These are phyloP conservation scores for Botryotinia globosa DNA, from an alignment of 2,329 filamentous ascomycete genomes.

Conservation along the genomic window DNA sequence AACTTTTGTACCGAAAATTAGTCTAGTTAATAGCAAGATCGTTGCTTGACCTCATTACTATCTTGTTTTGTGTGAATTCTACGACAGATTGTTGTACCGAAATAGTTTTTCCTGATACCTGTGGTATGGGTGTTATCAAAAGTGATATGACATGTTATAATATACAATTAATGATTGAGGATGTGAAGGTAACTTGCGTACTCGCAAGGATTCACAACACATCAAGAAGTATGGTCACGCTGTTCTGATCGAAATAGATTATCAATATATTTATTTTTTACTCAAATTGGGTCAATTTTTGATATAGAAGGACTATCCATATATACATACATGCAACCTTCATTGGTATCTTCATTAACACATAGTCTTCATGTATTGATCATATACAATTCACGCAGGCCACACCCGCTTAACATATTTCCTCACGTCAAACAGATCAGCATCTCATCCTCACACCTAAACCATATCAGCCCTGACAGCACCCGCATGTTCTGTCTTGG, in stretches of 20 bases:
- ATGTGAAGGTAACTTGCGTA: not conserved
- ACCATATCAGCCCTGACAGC: not conserved
- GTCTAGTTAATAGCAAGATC: not conserved
- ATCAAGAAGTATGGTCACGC: not conserved
- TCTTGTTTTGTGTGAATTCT: not conserved
- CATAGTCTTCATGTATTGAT: not conserved
- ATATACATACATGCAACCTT: not conserved
- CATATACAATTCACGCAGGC: not conserved
- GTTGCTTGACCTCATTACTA: not conserved
- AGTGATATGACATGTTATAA: not conserved
- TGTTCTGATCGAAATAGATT: not conserved
- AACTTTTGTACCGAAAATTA: not conserved
- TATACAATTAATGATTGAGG: not conserved
- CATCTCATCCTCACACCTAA: not conserved
- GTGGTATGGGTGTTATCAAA: not conserved
- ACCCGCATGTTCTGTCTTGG: constrained; percentile 22
- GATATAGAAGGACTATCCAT: not conserved
- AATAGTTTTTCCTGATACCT: not conserved
- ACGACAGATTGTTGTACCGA: too few relatives aligned
- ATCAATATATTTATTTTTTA: not conserved
- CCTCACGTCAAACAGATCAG: not conserved
- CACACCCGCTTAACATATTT: not conserved
- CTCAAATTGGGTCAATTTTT: not conserved
- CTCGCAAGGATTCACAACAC: not conserved
- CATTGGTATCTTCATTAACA: not conserved